Evolutionary conservation across 2,329 filamentous ascomycete genomes (phyloP).

Genomic region (Tympanopsis confertula): DNA sequence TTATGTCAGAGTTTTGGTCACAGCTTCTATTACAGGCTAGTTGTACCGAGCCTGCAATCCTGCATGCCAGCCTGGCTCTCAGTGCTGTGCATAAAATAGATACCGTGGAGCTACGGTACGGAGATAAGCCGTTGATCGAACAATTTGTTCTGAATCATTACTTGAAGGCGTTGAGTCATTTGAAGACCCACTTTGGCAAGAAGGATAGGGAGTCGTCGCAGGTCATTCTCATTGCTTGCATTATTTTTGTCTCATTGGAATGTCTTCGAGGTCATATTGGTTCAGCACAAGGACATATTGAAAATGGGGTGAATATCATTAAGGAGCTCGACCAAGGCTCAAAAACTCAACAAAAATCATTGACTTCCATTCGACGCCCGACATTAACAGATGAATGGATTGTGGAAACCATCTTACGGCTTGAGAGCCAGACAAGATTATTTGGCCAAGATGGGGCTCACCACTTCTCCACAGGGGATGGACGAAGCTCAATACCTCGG

Average conservation of each 20-base stretch:
- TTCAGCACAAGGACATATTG: slow-evolving; percentile 14
- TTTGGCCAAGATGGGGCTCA: slow-evolving; percentile 11
- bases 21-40: slow-evolving; percentile 23
- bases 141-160: slow-evolving; percentile 23
- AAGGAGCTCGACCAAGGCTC: slow-evolving; percentile 4
- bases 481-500: too few species aligned
- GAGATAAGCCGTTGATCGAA: slow-evolving; percentile 11
- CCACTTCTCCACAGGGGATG: slow-evolving; percentile 1
- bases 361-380: too few species aligned
- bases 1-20: slow-evolving; percentile 23
- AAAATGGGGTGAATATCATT: slow-evolving; percentile 7
- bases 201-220: slow-evolving; percentile 14
- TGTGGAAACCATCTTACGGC: slow-evolving; percentile 13
- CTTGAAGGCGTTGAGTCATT: slow-evolving; percentile 21
- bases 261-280: slow-evolving; percentile 18
- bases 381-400: slow-evolving; percentile 11
- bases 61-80: slow-evolving; percentile 27
- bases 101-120: slow-evolving; percentile 1
- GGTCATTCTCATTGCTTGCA: slow-evolving; percentile 24
- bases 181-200: slow-evolving; percentile 14
- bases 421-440: slow-evolving; percentile 14
- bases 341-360: slow-evolving; percentile 5
- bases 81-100: slow-evolving; percentile 18
- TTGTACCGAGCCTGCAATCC: slow-evolving; percentile 21
- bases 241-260: slow-evolving; percentile 26